Conservation (phyloP, 2,329 filamentous ascomycete species). For the Paracoccidioides brasiliensis region DNA sequence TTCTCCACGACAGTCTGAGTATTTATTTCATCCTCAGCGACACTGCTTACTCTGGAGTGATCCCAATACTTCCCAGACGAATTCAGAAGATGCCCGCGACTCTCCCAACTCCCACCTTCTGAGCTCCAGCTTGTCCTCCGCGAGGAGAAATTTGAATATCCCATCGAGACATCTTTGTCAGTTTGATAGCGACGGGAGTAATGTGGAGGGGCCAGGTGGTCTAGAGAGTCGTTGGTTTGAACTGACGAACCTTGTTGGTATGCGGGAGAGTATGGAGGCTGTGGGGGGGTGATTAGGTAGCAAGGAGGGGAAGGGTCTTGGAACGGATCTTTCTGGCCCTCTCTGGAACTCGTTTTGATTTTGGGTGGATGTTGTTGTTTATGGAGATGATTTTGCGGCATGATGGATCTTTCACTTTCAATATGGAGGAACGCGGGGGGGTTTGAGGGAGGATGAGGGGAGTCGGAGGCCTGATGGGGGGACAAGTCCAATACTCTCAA, state of each 20-base stretch:
- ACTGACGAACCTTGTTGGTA: not conserved
- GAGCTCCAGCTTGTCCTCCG: slow-evolving; percentile 54
- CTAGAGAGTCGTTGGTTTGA: not conserved
- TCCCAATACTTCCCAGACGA: slow-evolving; percentile 49
- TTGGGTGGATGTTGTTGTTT: not conserved
- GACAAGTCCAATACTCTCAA: too few species aligned
- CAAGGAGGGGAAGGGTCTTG: not conserved
- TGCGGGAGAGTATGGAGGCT: not conserved
- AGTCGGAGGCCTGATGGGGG: too few species aligned
- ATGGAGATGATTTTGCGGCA: not conserved
- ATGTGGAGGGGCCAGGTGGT: not conserved
- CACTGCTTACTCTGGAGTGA: slow-evolving; percentile 44
- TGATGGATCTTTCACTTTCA: not conserved
- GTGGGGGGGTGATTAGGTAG: not conserved
- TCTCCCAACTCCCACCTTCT: slow-evolving; percentile 42
- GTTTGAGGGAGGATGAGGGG: too few species aligned
- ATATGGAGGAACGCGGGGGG: too few species aligned
- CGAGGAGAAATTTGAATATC: slow-evolving; percentile 42
- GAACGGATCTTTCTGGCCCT: not conserved
- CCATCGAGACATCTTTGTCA: slow-evolving; percentile 6
- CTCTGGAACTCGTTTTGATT: not conserved
- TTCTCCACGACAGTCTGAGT: slow-evolving; percentile 63
- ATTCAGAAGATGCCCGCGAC: slow-evolving; percentile 36
- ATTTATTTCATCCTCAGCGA: slow-evolving; percentile 50
- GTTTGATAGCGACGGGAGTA: not conserved